phyloP scores from a whole-genome alignment of 2,329 filamentous ascomycete genomes.

The Passalora sequoiae region DNA sequence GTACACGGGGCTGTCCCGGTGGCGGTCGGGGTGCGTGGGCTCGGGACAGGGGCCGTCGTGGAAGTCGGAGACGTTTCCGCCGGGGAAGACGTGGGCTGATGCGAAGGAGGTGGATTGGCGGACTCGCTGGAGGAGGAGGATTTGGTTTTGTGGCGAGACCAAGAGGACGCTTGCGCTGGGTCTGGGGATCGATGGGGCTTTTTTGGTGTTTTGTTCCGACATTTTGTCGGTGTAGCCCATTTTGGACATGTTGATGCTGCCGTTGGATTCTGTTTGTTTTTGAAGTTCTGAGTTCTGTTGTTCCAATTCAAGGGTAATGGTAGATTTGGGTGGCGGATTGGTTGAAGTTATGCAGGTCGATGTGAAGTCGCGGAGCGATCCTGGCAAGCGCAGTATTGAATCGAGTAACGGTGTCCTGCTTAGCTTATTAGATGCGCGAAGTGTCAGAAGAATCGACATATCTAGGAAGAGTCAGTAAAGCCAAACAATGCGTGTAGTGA shows the following conservation, averaged over 20 bases:
- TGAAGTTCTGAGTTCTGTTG: slow-evolving; percentile 7
- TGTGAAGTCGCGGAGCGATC: neutral
- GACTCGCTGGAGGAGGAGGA: slow-evolving; percentile 82
- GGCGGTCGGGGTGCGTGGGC: slow-evolving; percentile 50
- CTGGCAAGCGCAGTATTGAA: neutral
- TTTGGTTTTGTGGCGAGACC: slow-evolving; percentile 78
- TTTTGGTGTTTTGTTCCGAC: slow-evolving; percentile 31
- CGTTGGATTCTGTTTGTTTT: slow-evolving; percentile 3
- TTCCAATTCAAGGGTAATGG: slow-evolving; percentile 3
- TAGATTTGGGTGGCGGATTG: neutral
- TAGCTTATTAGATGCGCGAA: neutral
- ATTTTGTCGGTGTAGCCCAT: slow-evolving; percentile 10
- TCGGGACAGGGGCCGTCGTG: slow-evolving; percentile 65
- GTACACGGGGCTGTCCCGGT: slow-evolving; percentile 68
- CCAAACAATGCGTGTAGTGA: neutral
- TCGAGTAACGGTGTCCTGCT: neutral
- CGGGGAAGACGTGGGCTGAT: slow-evolving; percentile 91
- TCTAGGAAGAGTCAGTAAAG: neutral
- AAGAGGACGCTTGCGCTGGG: slow-evolving; percentile 74
- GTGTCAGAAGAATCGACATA: neutral
- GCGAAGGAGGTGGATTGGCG: slow-evolving; percentile 77
- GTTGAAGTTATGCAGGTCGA: neutral
- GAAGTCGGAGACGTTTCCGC: slow-evolving; percentile 71
- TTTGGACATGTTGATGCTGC: slow-evolving; percentile 11
- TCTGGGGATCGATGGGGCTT: slow-evolving; percentile 46